Evolutionary conservation across 2,329 filamentous ascomycete species (phyloP).

Genomic region (Nothophaeocryptopus gaeumannii): DNA sequence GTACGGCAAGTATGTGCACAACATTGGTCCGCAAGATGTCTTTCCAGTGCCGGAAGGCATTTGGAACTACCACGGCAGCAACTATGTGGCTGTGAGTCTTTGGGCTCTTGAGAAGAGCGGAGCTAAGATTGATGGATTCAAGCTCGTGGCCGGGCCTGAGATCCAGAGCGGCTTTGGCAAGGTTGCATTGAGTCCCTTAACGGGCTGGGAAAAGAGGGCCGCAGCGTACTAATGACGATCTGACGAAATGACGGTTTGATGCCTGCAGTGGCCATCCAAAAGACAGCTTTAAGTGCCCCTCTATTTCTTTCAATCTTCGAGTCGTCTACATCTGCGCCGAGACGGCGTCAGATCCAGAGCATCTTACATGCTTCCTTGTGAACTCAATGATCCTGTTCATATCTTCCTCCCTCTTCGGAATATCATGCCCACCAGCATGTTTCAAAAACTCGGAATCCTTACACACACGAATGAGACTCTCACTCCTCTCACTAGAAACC

Average conservation of each 20-base stretch:
- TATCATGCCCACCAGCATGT: conserved; percentile 22
- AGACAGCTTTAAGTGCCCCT: no score
- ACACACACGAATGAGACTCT: conserved; percentile 20
- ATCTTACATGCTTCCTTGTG: conserved; percentile 9
- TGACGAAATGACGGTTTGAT: no score
- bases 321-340: no score
- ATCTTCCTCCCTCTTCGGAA: conserved; percentile 21
- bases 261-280: no score
- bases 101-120: conserved; percentile 63
- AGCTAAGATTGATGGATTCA: conserved; percentile 52
- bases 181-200: conserved; percentile 30
- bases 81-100: conserved; percentile 65
- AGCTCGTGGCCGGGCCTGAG: conserved; percentile 29
- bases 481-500: conserved; percentile 22
- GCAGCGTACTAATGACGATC: conserved; percentile 31
- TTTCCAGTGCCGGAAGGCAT: conserved; percentile 74
- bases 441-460: conserved; percentile 11
- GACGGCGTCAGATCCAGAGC: background rate
- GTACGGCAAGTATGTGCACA: conserved; percentile 65
- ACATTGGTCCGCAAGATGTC: conserved; percentile 69
- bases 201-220: conserved; percentile 30
- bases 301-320: no score
- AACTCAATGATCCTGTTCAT: conserved; percentile 18
- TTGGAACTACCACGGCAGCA: conserved; percentile 66
- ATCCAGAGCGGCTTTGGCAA: conserved; percentile 36